Evolutionary conservation across 2,329 filamentous ascomycete genomes (phyloP).

Genomic region (Apiospora koreana): DNA sequence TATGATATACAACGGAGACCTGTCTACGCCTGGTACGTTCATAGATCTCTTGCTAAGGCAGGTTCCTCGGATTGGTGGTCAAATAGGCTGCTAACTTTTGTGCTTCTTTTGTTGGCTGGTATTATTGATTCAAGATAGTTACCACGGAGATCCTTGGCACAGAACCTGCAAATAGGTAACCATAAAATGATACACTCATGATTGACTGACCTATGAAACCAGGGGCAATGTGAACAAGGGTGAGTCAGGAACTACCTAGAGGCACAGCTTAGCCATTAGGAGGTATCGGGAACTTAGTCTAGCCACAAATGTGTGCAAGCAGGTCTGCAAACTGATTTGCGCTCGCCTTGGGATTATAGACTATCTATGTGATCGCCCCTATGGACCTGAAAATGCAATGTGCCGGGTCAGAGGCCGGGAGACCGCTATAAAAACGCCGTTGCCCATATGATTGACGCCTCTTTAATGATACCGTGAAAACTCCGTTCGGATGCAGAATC

Average conservation of each 20-base stretch:
- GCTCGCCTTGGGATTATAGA: not conserved
- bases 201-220: not conserved
- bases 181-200: not conserved
- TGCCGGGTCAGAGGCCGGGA: not conserved
- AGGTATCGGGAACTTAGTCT: not conserved
- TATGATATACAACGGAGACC: too few species aligned
- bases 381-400: conserved; percentile 3
- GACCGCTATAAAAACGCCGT: not conserved
- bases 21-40: too few species aligned
- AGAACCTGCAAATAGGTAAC: not conserved
- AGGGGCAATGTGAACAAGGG: not conserved
- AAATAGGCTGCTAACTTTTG: too few species aligned
- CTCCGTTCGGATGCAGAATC: conserved; percentile 7
- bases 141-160: not conserved
- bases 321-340: not conserved
- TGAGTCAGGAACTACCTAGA: not conserved
- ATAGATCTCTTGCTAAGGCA: too few species aligned
- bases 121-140: too few species aligned
- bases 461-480: conserved; percentile 7
- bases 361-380: not conserved
- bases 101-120: too few species aligned
- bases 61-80: too few species aligned
- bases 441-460: conserved; percentile 6
- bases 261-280: not conserved
- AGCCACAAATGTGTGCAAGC: not conserved